phyloP scores from a whole-genome alignment of 208 protist species.

The Crithidia bombi region DNA sequence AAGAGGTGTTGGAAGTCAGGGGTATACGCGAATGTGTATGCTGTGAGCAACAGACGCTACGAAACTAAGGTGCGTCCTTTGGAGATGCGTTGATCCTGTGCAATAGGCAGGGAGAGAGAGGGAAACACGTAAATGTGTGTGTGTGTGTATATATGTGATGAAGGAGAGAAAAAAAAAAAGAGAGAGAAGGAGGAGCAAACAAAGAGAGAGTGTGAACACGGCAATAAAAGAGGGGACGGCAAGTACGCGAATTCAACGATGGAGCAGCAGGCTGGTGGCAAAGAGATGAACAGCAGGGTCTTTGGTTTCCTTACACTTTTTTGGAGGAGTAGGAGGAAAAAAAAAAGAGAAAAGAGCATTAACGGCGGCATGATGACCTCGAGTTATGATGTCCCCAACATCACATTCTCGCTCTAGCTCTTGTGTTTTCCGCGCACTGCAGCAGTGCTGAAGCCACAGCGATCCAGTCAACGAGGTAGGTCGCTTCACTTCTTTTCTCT shows the following conservation, averaged over 20 bases:
- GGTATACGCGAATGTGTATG: not conserved
- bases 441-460: no score
- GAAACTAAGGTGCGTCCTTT: no score
- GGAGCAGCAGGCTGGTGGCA: not conserved
- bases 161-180: conserved; percentile 10
- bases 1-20: not conserved
- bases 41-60: not conserved
- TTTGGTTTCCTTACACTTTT: no score
- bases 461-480: no score
- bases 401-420: no score
- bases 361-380: no score
- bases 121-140: not conserved
- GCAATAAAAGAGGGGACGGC: not conserved
- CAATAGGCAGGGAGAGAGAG: not conserved
- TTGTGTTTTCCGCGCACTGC: no score
- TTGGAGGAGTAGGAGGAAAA: not conserved
- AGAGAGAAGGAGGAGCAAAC: conserved; percentile 15
- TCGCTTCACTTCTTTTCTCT: not conserved
- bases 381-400: no score
- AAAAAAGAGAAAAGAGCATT: not conserved
- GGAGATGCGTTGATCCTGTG: no score
- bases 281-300: no score
- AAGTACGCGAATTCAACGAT: not conserved
- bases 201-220: no score
- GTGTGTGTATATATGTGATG: not conserved